phyloP scores from a whole-genome alignment of 805 yeast genomes.

The Pichia heedii region DNA sequence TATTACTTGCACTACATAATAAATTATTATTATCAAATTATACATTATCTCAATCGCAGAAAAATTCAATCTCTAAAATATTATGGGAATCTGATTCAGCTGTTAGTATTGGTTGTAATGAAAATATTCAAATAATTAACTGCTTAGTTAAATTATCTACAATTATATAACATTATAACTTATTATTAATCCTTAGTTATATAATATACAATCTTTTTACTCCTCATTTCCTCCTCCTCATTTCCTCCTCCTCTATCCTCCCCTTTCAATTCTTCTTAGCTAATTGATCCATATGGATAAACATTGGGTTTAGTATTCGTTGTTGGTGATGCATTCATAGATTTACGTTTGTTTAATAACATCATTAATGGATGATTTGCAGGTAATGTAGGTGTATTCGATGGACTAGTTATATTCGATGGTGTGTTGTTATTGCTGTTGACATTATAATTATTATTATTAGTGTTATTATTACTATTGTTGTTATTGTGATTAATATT shows the following conservation, averaged over 20 bases:
- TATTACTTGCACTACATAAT: conserved; percentile 26
- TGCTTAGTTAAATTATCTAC: conserved; percentile 46
- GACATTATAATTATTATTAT: neutral
- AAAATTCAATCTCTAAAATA: conserved; percentile 53
- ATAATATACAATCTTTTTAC: too few relatives aligned
- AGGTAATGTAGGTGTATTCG: neutral
- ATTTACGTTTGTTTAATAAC: conserved; percentile 10
- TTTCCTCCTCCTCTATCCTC: too few relatives aligned
- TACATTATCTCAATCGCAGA: conserved; percentile 50
- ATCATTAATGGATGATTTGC: conserved; percentile 13
- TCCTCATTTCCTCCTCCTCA: too few relatives aligned
- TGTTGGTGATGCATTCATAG: too few relatives aligned
- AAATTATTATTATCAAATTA: conserved; percentile 30
- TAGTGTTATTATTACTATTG: conserved; percentile 1
- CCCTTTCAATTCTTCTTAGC: too few relatives aligned
- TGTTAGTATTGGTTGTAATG: conserved; percentile 81
- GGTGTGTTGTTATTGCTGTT: conserved; percentile 1
- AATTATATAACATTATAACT: conserved; percentile 15
- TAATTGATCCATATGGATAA: too few relatives aligned
- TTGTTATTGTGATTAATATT: conserved; percentile 1
- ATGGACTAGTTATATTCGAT: too few relatives aligned
- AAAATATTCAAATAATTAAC: conserved; percentile 71
- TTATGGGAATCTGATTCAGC: conserved; percentile 70
- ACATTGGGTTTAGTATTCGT: too few relatives aligned
- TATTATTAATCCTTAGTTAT: too few relatives aligned